Conservation (phyloP, 1,139 yeast genomes). For the Suhomyces bolitotheri region DNA sequence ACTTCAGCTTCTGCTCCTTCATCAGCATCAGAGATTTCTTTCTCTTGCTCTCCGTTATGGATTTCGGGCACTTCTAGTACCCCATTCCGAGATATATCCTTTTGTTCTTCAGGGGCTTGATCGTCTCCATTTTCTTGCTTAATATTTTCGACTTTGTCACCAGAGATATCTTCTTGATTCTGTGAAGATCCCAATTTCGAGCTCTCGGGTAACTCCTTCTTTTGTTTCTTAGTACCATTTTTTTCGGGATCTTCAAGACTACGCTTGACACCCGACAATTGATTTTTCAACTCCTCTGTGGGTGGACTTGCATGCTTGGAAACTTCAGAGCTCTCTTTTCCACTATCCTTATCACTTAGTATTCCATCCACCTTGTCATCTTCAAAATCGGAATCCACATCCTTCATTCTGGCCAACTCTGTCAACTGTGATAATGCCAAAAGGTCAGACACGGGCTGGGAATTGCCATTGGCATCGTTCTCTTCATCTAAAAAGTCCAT, state of each 20-base stretch:
- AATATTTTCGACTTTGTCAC: not conserved
- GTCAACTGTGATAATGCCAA: constrained; percentile 42
- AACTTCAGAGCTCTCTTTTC: constrained; percentile 1
- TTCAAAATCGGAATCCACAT: constrained; percentile 33
- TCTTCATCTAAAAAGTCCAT: constrained; percentile 58
- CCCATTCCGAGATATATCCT: constrained; percentile 9
- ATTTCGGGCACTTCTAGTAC: constrained; percentile 8
- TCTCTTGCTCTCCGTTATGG: constrained; percentile 7
- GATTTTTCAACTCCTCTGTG: not conserved
- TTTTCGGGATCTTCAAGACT: constrained; percentile 4
- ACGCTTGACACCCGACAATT: too few relatives aligned
- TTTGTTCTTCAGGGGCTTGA: too few relatives aligned
- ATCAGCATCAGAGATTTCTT: constrained; percentile 10
- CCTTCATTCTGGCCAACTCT: constrained; percentile 43
- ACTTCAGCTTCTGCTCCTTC: constrained; percentile 8
- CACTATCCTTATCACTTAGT: constrained; percentile 2
- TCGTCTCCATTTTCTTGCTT: constrained; percentile 5
- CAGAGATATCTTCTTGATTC: constrained; percentile 6
- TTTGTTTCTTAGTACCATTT: constrained; percentile 7
- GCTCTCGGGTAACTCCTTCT: not conserved
- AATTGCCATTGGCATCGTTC: constrained; percentile 19
- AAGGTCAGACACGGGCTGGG: constrained; percentile 38
- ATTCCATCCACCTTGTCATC: constrained; percentile 14
- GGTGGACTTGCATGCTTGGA: constrained; percentile 3
- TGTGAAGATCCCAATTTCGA: constrained; percentile 2